Conservation (phyloP, 2,329 filamentous ascomycete species). For the Colletotrichum caudatum region DNA sequence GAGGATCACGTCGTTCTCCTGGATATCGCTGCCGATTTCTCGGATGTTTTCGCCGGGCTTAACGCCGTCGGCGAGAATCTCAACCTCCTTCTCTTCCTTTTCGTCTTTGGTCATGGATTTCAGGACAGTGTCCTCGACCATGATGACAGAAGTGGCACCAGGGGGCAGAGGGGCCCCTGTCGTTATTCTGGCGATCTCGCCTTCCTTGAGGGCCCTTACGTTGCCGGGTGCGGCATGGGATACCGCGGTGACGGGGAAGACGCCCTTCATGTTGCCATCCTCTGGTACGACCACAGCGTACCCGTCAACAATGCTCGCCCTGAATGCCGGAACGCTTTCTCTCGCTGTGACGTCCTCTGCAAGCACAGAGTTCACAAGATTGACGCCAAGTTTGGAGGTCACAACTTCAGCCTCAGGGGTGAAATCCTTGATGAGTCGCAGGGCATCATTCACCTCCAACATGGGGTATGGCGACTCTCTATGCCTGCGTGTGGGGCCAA, state of each 20-base stretch:
- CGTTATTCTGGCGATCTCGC: slow-evolving; percentile 89
- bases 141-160: slow-evolving; percentile 91
- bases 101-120: slow-evolving; percentile 81
- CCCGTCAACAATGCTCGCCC: slow-evolving; percentile 96
- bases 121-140: slow-evolving; percentile 94
- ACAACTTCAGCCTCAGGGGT: slow-evolving; percentile 73
- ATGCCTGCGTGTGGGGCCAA: slow-evolving; percentile 77
- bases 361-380: slow-evolving; percentile 80
- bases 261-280: slow-evolving; percentile 76
- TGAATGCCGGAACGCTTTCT: slow-evolving; percentile 91
- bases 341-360: slow-evolving; percentile 83
- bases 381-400: slow-evolving; percentile 70
- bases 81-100: slow-evolving; percentile 86
- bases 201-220: slow-evolving; percentile 72
- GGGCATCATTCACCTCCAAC: slow-evolving; percentile 85
- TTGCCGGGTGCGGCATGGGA: slow-evolving; percentile 86
- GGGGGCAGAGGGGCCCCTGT: slow-evolving; percentile 92
- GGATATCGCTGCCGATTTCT: slow-evolving; percentile 90
- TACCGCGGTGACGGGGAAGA: slow-evolving; percentile 87
- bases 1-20: slow-evolving; percentile 76
- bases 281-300: slow-evolving; percentile 83
- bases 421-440: slow-evolving; percentile 77
- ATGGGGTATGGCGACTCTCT: slow-evolving; percentile 93
- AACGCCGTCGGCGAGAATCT: slow-evolving; percentile 84
- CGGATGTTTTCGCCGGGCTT: slow-evolving; percentile 87